phyloP scores from a whole-genome alignment of 2,329 filamentous ascomycete genomes.

The Anthostomella pinea region DNA sequence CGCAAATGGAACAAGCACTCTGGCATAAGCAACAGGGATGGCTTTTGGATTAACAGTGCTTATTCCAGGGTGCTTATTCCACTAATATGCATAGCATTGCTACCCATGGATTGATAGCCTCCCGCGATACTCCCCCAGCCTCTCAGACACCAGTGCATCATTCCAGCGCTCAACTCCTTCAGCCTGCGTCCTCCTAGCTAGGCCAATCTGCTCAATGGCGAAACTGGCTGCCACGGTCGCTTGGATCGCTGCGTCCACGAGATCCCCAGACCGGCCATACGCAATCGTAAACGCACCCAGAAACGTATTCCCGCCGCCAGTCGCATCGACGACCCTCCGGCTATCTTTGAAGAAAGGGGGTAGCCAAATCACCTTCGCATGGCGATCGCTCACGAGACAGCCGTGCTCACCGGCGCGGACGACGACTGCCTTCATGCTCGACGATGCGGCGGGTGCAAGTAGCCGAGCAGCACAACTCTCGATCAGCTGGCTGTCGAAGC shows the following conservation, averaged over 20 bases:
- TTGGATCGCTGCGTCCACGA: constrained; percentile 27
- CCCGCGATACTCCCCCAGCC: neutral
- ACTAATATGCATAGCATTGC: no score
- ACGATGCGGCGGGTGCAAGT: constrained; percentile 20
- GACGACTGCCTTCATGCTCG: constrained; percentile 14
- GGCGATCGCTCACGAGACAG: constrained; percentile 19
- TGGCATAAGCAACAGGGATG: no score
- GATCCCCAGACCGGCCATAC: constrained; percentile 20
- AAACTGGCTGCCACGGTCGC: constrained; percentile 27
- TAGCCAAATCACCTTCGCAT: constrained; percentile 23
- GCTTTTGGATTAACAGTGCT: no score
- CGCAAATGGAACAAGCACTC: no score
- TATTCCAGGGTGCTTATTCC: no score
- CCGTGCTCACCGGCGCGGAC: constrained; percentile 32
- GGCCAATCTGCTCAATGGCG: constrained; percentile 4
- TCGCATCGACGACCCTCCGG: constrained; percentile 31
- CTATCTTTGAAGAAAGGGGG: constrained; percentile 26
- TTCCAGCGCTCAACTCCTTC: neutral
- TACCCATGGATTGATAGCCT: neutral
- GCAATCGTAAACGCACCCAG: constrained; percentile 32
- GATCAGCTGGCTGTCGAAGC: constrained; percentile 27
- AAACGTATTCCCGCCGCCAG: constrained; percentile 37
- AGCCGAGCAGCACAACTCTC: constrained; percentile 15
- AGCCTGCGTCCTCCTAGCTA: neutral
- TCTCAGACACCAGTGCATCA: neutral